Conservation (phyloP, 164 flowering plant genomes). For the Nelumbo lutea region DNA sequence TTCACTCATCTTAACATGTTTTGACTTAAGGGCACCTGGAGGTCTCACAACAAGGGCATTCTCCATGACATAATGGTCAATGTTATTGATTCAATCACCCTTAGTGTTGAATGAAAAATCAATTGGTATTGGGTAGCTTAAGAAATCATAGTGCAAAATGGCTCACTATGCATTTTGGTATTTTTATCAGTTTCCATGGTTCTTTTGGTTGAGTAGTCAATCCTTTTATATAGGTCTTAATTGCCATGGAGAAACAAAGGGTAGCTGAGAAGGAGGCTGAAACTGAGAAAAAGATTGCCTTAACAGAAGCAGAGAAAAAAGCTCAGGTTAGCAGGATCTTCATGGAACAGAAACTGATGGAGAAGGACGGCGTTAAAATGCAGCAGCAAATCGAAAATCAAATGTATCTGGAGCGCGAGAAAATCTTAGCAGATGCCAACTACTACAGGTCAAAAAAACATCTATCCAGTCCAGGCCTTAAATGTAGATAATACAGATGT, state of each 20-base stretch:
- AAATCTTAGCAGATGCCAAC: conserved; percentile 83
- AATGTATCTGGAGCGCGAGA: conserved; percentile 80
- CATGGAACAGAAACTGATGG: conserved; percentile 88
- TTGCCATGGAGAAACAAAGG: conserved; percentile 79
- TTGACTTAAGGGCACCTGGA: not conserved
- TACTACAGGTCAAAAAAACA: conserved; percentile 46
- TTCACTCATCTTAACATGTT: not conserved
- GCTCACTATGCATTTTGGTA: no score
- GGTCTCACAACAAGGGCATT: not conserved
- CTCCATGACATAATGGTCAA: not conserved
- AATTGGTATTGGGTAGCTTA: not conserved
- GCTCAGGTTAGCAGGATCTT: conserved; percentile 81
- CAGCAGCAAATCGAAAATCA: conserved; percentile 78
- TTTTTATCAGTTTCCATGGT: no score
- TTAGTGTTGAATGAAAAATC: not conserved
- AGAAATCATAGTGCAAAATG: not conserved
- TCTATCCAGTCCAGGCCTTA: not conserved
- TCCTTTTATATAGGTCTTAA: conserved; percentile 51
- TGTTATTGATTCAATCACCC: not conserved
- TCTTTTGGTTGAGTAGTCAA: not conserved
- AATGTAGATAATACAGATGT: not conserved
- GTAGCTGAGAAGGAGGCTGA: conserved; percentile 95
- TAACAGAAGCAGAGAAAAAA: conserved; percentile 89
- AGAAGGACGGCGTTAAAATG: conserved; percentile 70
- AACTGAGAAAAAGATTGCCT: conserved; percentile 84